A percentile compares a stretch with the other conserved stretches of the same genome.
Conservation (phyloP, 768 basidiomycete genomes). For the Boletellus ananiceps region DNA sequence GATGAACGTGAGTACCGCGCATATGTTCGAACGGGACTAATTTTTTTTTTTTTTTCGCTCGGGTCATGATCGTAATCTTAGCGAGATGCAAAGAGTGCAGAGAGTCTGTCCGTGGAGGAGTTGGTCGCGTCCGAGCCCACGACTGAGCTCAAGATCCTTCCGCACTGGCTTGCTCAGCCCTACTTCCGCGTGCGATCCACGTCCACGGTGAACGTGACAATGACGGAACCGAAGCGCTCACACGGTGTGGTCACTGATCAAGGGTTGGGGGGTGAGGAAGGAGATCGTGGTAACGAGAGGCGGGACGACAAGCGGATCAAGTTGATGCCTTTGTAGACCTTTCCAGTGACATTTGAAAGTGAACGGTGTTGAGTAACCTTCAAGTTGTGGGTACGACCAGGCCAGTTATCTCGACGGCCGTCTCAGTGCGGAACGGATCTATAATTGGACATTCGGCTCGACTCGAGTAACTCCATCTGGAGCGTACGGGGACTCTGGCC, state of each 20-base stretch:
- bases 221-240: slow-evolving; percentile 8
- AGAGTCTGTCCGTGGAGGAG: slow-evolving; percentile 30
- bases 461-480: too few relatives aligned
- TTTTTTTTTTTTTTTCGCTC: not conserved
- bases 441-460: too few relatives aligned
- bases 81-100: slow-evolving; percentile 45
- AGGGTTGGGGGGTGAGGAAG: not conserved
- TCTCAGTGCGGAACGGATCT: too few relatives aligned
- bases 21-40: not conserved
- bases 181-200: slow-evolving; percentile 38
- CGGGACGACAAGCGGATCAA: slow-evolving; percentile 9
- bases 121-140: slow-evolving; percentile 39
- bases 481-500: too few relatives aligned
- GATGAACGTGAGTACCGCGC: slow-evolving; percentile 44
- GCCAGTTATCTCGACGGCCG: too few relatives aligned
- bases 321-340: not conserved
- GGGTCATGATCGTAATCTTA: slow-evolving; percentile 7
- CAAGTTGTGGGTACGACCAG: too few relatives aligned
- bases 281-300: not conserved
- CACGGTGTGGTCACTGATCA: not conserved
- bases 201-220: not conserved
- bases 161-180: slow-evolving; percentile 71
- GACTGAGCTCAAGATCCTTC: slow-evolving; percentile 51
- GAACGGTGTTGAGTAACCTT: too few relatives aligned
- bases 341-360: not conserved